phyloP scores from a whole-genome alignment of 1,284 basidiomycete species.

The Pholiota adiposa region DNA sequence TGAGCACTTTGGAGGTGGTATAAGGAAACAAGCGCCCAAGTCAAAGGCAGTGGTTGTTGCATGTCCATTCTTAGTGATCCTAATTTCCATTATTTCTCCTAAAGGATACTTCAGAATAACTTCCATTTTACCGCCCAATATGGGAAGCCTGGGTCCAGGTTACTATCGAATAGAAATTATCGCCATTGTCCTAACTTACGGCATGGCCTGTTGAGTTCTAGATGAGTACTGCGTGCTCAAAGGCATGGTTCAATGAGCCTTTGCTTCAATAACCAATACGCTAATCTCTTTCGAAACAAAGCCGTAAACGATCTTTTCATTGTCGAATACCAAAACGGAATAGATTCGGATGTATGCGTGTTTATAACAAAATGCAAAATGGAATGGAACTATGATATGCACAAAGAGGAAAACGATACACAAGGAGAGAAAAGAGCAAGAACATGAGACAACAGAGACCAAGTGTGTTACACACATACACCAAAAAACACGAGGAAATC shows the following conservation, averaged over 20 bases:
- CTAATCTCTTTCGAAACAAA: too few relatives aligned
- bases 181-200: neutral
- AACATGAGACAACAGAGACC: neutral
- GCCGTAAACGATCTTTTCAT: neutral
- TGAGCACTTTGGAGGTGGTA: neutral
- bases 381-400: conserved; percentile 6
- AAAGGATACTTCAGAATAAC: neutral
- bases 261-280: too few relatives aligned
- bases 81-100: neutral
- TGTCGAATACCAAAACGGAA: conserved; percentile 3
- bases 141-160: neutral
- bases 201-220: neutral
- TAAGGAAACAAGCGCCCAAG: conserved; percentile 24
- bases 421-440: conserved; percentile 4
- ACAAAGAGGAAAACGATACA: conserved; percentile 8
- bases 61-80: conserved; percentile 4
- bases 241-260: neutral
- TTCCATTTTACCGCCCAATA: neutral
- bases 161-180: neutral
- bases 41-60: conserved; percentile 1
- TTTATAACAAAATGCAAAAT: conserved; percentile 5
- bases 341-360: conserved; percentile 1
- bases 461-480: neutral
- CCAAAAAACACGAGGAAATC: neutral
- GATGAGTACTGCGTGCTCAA: neutral